phyloP scores from a whole-genome alignment of 805 yeast genomes.

The Kazachstania kunashirensis region DNA sequence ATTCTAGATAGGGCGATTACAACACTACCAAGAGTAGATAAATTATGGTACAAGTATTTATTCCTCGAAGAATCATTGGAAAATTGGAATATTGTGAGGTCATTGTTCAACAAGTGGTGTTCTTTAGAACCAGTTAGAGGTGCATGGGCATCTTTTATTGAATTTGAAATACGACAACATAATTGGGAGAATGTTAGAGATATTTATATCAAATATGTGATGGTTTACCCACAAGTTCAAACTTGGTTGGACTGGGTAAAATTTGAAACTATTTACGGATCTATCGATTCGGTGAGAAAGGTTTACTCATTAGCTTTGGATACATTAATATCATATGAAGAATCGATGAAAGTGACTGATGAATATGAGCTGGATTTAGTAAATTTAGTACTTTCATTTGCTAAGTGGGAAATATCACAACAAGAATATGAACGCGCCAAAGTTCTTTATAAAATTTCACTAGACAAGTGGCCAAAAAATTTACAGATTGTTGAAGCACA shows the following conservation, averaged over 20 bases:
- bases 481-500: conserved; percentile 34
- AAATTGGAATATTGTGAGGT: conserved; percentile 50
- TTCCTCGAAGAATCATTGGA: conserved; percentile 73
- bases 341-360: conserved; percentile 15
- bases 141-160: conserved; percentile 70
- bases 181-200: conserved; percentile 48
- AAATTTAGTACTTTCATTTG: conserved; percentile 39
- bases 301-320: conserved; percentile 64
- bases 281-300: conserved; percentile 41
- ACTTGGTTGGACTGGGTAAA: conserved; percentile 71
- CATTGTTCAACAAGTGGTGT: conserved; percentile 71
- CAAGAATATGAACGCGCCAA: conserved; percentile 56
- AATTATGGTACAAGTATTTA: conserved; percentile 78
- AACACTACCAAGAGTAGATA: conserved; percentile 67
- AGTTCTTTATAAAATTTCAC: conserved; percentile 44
- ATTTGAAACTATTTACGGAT: conserved; percentile 52
- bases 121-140: conserved; percentile 57
- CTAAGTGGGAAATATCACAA: conserved; percentile 57
- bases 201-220: conserved; percentile 48
- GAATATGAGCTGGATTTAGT: conserved; percentile 30
- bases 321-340: conserved; percentile 28
- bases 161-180: conserved; percentile 60
- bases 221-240: conserved; percentile 39
- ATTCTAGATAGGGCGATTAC: conserved; percentile 69
- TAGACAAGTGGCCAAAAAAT: conserved; percentile 36